Base-by-base conservation (phyloP, 1,139 yeast genomes). In the Lodderomyces pseudojiufengensis region DNA sequence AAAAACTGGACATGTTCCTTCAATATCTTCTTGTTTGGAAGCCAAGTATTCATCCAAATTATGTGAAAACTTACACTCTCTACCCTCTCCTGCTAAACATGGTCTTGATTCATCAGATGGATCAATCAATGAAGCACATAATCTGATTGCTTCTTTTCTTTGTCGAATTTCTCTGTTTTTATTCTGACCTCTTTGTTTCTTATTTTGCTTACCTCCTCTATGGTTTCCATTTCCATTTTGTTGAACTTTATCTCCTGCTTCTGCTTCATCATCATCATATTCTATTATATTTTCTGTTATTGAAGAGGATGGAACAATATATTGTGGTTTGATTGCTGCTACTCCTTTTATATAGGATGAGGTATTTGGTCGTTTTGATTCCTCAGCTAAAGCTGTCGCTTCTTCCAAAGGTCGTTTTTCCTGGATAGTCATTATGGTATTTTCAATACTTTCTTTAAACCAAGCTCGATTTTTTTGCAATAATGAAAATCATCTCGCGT, bases 161-260 rank as follows among this genome's bases (percentile, higher is more conserved):
- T 87, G 96, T 40, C 73, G 75, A 48, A 88, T 70, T 47, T 85
- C 92, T 50, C 98, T 72, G 46, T 79, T 78, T 59, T 92, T 90
- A 61, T 92, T 92, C 62, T 92, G 97, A 1, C 98, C 98, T 35
- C 90, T 69, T 40, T 63, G 58, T 60, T 75, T 73, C 57, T 76
- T 72, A 27, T 64, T 59, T 11, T 51, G 24, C 20, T 14, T n/a
- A 9, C 31, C 55, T 12, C 30, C 29, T 56, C 39, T 40, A 10
- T 14, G 3, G 9, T 40, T 37, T 26, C 47, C 34, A 22, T 64
- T 70, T 22, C 70, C 72, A 26, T 64, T 71, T 56, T 39, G 40
- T 15, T 26, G 4, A 12, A 36, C 39, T 24, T 47, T 36, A 25
- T 65, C 71, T 20, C 72, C 73, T 27, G 65, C 72, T 42, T 68